Base-by-base conservation (phyloP, 257 asterid genomes). In the Catharanthus roseus region DNA sequence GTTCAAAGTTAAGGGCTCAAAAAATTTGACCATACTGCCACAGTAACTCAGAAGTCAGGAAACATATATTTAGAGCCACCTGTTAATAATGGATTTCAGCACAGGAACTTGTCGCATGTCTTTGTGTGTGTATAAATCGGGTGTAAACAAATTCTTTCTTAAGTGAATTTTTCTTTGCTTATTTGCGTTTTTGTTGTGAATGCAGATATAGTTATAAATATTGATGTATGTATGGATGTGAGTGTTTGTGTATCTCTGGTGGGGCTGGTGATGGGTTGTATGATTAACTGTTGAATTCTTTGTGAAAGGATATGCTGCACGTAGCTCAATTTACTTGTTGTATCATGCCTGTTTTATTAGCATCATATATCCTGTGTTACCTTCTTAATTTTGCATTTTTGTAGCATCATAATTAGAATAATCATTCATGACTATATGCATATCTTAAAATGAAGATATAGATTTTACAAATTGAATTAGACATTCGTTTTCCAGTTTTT, bases 401-500 rank as follows among this genome's bases (percentile, higher is more conserved):
- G 23, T 29, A 31, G 24, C 39, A 15, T 29, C 65, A 29, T 58
- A 58, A 58, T 31, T 31, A 58, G 65, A 15, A 58, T 62, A 34
- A 62, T 62, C 47, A 42, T 51, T 36, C 44, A 31, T 33, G 73
- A 69, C 31, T 13, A 57, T 41, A 42, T 34, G 26, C 44, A 16
- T 31, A 6, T 61, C 44, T 61, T 61, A 34, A 61, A 61, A 61
- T 5, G 29, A 29, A 29, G 38, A 58, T 31, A 0, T 33, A 39
- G 28, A 61, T 62, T 2, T 62, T 33, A 19, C 28, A 16, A 34
- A 34, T 34, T 5, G 36, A 62, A 34, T 34, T 36, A 10, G 28
- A 31, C 55, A 23, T 21, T 79, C 41, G 31, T 26, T 62, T 71
- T 4, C 67, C 36, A 49, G 4, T 70, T 50, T 75, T 68, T 73